Percentiles rank a stretch among this genome's conserved stretches.
These are phyloP conservation scores for Rutstroemia sp. DNA, from an alignment of 2,329 filamentous ascomycete species.

Conservation along the genomic window DNA sequence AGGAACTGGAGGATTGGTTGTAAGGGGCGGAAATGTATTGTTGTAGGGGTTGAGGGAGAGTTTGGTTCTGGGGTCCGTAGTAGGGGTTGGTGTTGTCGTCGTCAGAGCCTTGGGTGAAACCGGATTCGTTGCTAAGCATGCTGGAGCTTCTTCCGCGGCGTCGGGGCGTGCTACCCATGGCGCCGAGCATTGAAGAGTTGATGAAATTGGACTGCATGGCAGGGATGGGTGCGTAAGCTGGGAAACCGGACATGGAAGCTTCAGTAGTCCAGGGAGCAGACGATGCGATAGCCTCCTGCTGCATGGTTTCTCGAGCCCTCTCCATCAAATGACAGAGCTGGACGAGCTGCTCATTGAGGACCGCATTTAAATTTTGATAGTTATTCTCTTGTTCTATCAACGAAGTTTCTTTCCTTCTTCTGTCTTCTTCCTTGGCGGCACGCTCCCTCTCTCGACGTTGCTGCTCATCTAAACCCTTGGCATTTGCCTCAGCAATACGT, in stretches of 20 bases:
- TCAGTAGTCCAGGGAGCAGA: neutral
- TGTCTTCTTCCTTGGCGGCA: constrained; percentile 21
- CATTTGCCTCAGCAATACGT: constrained; percentile 60
- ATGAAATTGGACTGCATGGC: neutral
- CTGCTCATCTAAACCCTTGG: constrained; percentile 39
- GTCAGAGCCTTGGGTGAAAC: constrained; percentile 55
- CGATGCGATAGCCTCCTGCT: neutral
- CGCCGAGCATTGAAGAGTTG: neutral
- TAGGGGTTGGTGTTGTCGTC: constrained; percentile 20
- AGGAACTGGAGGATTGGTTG: constrained; percentile 5
- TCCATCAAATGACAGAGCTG: neutral
- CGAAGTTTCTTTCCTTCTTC: constrained; percentile 20
- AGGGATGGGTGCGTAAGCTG: neutral
- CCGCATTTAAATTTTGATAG: constrained; percentile 3
- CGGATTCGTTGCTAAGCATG: constrained; percentile 61
- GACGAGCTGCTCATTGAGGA: neutral
- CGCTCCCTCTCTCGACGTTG: constrained; percentile 28
- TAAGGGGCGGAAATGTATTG: neutral
- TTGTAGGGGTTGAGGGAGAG: neutral
- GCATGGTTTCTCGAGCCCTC: neutral
- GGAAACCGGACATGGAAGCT: constrained; percentile 1
- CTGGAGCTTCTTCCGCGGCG: constrained; percentile 45
- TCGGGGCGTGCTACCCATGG: neutral
- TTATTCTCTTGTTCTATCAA: constrained; percentile 18
- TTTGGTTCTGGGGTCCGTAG: constrained; percentile 1